These are phyloP conservation scores for Aspergillus nanangensis DNA, from an alignment of 495 filamentous ascomycete species.

Conservation along the genomic window DNA sequence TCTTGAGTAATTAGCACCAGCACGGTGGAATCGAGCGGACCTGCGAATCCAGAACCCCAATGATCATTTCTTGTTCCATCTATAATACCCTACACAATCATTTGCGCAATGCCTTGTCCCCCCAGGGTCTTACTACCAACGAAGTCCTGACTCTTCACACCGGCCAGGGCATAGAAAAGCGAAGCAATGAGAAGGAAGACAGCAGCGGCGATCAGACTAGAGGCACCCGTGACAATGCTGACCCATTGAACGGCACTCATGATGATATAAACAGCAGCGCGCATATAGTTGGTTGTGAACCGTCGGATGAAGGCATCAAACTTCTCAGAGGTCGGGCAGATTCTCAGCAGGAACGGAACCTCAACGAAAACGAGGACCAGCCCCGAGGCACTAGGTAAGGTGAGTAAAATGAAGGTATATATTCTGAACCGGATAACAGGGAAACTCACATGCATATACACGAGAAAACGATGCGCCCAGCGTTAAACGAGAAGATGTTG, in stretches of 20 bases:
- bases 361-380: conserved; percentile 96
- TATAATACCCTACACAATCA: conserved; percentile 64
- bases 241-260: conserved; percentile 84
- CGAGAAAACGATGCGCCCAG: conserved; percentile 73
- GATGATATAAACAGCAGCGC: conserved; percentile 79
- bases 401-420: too few relatives aligned
- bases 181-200: conserved; percentile 74
- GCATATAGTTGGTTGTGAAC: conserved; percentile 95
- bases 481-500: conserved; percentile 69
- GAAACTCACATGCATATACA: conserved; percentile 76
- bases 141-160: conserved; percentile 87
- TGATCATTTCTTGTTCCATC: too few relatives aligned
- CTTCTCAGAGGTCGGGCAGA: conserved; percentile 87
- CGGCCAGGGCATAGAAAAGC: conserved; percentile 79
- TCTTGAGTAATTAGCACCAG: too few relatives aligned
- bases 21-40: too few relatives aligned
- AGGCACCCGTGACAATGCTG: conserved; percentile 54
- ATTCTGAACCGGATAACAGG: background rate
- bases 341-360: conserved; percentile 91
- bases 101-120: conserved; percentile 90
- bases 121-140: conserved; percentile 95
- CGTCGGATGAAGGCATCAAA: conserved; percentile 90
- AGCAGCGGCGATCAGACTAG: conserved; percentile 80
- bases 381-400: conserved; percentile 72
- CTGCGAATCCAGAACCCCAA: too few relatives aligned